Percentiles rank a stretch among this genome's conserved stretches.
Evolutionary conservation across 2,329 filamentous ascomycete genomes (phyloP).

Genomic region (Colletotrichum australisinense): DNA sequence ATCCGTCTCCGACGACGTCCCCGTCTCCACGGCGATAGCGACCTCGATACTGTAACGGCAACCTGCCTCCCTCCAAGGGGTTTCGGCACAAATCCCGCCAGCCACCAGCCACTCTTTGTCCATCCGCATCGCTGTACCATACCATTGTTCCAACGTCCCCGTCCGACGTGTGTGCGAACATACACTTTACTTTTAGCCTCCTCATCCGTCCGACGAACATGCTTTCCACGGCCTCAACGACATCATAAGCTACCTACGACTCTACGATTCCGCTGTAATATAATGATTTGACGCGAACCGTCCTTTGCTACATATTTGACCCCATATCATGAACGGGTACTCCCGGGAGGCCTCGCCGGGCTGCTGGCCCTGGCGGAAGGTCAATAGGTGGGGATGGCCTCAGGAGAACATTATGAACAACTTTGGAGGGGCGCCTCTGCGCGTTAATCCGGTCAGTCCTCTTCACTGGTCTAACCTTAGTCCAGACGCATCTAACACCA

Average conservation of each 20-base stretch:
- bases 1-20: not conserved
- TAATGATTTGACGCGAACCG: constrained; percentile 34
- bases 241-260: constrained; percentile 6
- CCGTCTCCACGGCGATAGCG: constrained; percentile 30
- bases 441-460: constrained; percentile 68
- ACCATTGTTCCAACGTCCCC: constrained; percentile 13
- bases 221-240: constrained; percentile 25
- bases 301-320: constrained; percentile 4
- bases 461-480: not conserved
- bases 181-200: not conserved
- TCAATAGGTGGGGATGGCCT: constrained; percentile 68
- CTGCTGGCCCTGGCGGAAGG: constrained; percentile 55
- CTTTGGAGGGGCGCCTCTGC: constrained; percentile 62
- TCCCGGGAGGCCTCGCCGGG: constrained; percentile 45
- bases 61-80: constrained; percentile 24
- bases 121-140: constrained; percentile 4
- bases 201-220: constrained; percentile 10
- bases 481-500: constrained; percentile 32
- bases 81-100: constrained; percentile 27
- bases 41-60: constrained; percentile 5
- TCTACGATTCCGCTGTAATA: constrained; percentile 26
- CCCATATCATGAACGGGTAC: constrained; percentile 53
- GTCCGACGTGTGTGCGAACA: not conserved
- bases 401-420: constrained; percentile 63
- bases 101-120: constrained; percentile 27